Percentiles rank a stretch among this genome's conserved stretches.
Conservation (phyloP, 139 green algal genomes). For the Microglena sp. region DNA sequence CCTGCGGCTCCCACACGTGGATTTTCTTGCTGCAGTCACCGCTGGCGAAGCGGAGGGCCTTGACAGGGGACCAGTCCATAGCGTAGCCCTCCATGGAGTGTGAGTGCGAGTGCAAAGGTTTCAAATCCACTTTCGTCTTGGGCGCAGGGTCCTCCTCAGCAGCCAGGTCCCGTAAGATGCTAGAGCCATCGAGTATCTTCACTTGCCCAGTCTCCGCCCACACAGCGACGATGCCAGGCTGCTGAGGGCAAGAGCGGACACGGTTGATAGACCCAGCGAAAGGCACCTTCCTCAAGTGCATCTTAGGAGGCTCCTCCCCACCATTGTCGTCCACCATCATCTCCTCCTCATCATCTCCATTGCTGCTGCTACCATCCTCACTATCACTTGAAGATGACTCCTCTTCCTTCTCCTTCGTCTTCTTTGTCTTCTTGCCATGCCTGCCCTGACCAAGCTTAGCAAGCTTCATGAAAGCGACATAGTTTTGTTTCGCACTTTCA, state of each 20-base stretch:
- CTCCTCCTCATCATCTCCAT: slow-evolving; percentile 14
- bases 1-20: slow-evolving; percentile 78
- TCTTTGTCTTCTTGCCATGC: slow-evolving; percentile 42
- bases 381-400: no score
- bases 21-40: slow-evolving; percentile 65
- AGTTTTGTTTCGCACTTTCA: slow-evolving; percentile 55
- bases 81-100: slow-evolving; percentile 82
- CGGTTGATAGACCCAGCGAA: slow-evolving; percentile 86
- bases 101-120: slow-evolving; percentile 35
- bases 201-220: slow-evolving; percentile 85
- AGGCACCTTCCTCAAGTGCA: slow-evolving; percentile 49
- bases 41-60: slow-evolving; percentile 58
- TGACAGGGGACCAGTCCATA: slow-evolving; percentile 71
- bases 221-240: slow-evolving; percentile 71
- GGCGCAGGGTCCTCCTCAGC: slow-evolving; percentile 23
- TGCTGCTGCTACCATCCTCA: slow-evolving; percentile 9
- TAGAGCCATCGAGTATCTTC: slow-evolving; percentile 19
- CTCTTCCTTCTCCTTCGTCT: slow-evolving; percentile 11
- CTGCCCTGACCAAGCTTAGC: slow-evolving; percentile 51
- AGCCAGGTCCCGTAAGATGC: slow-evolving; percentile 7
- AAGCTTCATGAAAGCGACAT: slow-evolving; percentile 62
- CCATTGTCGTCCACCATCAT: slow-evolving; percentile 43
- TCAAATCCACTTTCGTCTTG: slow-evolving; percentile 28
- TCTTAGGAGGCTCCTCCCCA: slow-evolving; percentile 40
- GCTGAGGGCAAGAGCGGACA: slow-evolving; percentile 79